These are phyloP conservation scores for Umbelopsis sp. DNA, from an alignment of 371 early-diverging fungal genomes.

Conservation along the genomic window DNA sequence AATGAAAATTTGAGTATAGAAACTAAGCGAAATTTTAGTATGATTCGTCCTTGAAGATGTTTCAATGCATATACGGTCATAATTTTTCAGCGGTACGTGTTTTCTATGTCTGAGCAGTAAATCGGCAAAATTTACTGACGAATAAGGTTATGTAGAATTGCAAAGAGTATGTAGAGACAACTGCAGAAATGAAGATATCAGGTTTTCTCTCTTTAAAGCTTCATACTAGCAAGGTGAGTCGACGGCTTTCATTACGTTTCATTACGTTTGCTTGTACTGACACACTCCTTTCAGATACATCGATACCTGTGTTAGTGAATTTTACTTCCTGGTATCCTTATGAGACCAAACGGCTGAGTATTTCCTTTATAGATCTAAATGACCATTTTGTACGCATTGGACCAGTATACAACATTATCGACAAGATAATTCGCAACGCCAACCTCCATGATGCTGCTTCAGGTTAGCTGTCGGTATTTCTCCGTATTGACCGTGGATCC, in stretches of 20 bases:
- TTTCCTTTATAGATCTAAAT: neutral
- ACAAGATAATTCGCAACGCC: neutral
- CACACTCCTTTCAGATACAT: neutral
- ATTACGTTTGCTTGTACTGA: no score
- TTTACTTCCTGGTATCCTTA: neutral
- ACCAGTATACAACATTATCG: neutral
- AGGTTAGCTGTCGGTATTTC: neutral
- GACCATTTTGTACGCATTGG: neutral
- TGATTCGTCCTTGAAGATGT: slow-evolving; percentile 3
- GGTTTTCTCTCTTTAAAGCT: neutral
- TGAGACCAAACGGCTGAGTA: no score
- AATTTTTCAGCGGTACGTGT: slow-evolving; percentile 23
- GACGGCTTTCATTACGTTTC: no score
- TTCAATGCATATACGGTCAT: slow-evolving; percentile 17
- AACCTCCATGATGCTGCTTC: neutral
- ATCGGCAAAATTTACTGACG: neutral
- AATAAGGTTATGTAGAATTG: neutral
- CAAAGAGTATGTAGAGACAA: neutral
- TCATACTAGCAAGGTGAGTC: neutral
- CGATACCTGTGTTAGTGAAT: slow-evolving; percentile 5
- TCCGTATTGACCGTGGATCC: no score
- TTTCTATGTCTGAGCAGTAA: neutral
- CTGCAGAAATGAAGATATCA: neutral
- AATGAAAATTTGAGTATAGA: slow-evolving; percentile 21
- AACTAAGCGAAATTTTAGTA: slow-evolving; percentile 17